Percentiles rank a stretch among this genome's conserved stretches.
Evolutionary conservation across 2,329 filamentous ascomycete genomes (phyloP).

Genomic region (Cladosporium sp.): DNA sequence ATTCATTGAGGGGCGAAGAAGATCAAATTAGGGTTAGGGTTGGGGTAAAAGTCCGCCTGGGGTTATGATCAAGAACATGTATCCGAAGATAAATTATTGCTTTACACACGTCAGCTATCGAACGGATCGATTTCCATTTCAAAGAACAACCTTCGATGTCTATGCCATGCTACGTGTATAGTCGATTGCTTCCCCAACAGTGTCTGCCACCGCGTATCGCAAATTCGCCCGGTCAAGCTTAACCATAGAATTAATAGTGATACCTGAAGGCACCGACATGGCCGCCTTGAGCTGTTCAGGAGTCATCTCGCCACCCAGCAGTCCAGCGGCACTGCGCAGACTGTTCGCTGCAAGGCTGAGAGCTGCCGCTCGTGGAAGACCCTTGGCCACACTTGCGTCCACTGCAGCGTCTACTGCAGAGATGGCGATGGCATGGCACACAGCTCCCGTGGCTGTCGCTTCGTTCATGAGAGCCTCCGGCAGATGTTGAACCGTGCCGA

Average conservation of each 20-base stretch:
- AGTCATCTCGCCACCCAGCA: conserved; percentile 22
- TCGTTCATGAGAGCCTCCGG: conserved; percentile 23
- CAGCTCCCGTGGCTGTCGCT: conserved; percentile 24
- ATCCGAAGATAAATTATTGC: too few relatives aligned
- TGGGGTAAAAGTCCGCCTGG: too few relatives aligned
- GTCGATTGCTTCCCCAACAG: conserved; percentile 16
- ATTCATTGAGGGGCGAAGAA: too few relatives aligned
- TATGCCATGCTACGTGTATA: conserved; percentile 18
- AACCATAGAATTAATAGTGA: conserved; percentile 23
- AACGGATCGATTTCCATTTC: not conserved
- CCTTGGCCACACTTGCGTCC: conserved; percentile 24
- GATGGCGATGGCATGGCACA: conserved; percentile 24
- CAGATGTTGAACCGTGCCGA: conserved; percentile 18
- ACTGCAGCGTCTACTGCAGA: conserved; percentile 23
- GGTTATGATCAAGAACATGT: too few relatives aligned
- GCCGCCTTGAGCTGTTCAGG: conserved; percentile 24
- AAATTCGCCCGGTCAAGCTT: conserved; percentile 17
- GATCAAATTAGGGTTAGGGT: too few relatives aligned
- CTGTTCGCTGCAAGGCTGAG: conserved; percentile 19
- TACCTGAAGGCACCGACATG: conserved; percentile 25
- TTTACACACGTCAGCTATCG: too few relatives aligned
- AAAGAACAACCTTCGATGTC: too few relatives aligned
- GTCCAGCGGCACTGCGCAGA: conserved; percentile 19
- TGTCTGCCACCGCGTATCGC: conserved; percentile 15
- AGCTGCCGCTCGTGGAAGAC: conserved; percentile 20